phyloP scores from a whole-genome alignment of 2,329 filamentous ascomycete genomes.

The Ceratocystis eucalypticola region DNA sequence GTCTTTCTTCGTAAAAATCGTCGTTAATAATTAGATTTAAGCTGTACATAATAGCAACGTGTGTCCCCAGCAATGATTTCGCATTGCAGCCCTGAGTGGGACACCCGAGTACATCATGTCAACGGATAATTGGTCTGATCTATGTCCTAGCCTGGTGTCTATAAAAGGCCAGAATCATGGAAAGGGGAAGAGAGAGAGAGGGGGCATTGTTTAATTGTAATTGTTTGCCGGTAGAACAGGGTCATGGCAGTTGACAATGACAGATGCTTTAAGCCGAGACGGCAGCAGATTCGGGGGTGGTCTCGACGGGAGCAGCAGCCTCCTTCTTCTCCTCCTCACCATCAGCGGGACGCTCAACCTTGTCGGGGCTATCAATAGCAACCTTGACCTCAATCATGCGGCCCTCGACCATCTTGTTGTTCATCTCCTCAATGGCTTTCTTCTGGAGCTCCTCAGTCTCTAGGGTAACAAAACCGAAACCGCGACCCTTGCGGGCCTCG shows the following conservation, averaged over 20 bases:
- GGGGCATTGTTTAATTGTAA: not conserved
- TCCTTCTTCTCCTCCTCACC: slow-evolving; percentile 26
- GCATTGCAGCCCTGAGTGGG: slow-evolving; percentile 9
- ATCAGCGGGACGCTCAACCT: slow-evolving; percentile 75
- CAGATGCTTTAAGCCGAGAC: slow-evolving; percentile 10
- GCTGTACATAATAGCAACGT: slow-evolving; percentile 5
- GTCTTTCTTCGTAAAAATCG: slow-evolving; percentile 17
- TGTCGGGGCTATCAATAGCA: slow-evolving; percentile 97
- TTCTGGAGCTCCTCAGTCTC: slow-evolving; percentile 90
- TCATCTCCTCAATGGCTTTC: slow-evolving; percentile 97
- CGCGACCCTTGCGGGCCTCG: slow-evolving; percentile 96
- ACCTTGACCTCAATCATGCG: slow-evolving; percentile 99
- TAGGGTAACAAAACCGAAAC: slow-evolving; percentile 95
- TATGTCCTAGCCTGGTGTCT: not conserved
- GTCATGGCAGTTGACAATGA: slow-evolving; percentile 3
- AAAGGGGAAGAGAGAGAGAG: not conserved
- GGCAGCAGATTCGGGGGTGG: slow-evolving; percentile 2
- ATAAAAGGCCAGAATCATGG: not conserved
- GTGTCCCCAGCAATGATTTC: slow-evolving; percentile 11
- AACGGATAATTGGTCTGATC: not conserved
- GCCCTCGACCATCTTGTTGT: slow-evolving; percentile 97
- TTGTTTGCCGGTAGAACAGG: slow-evolving; percentile 9
- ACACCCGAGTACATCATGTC: not conserved
- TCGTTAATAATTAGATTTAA: slow-evolving; percentile 20
- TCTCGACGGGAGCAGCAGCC: not conserved